Evolutionary conservation across 371 early-diverging fungal genomes (phyloP).

Genomic region (Nosema granulosis): DNA sequence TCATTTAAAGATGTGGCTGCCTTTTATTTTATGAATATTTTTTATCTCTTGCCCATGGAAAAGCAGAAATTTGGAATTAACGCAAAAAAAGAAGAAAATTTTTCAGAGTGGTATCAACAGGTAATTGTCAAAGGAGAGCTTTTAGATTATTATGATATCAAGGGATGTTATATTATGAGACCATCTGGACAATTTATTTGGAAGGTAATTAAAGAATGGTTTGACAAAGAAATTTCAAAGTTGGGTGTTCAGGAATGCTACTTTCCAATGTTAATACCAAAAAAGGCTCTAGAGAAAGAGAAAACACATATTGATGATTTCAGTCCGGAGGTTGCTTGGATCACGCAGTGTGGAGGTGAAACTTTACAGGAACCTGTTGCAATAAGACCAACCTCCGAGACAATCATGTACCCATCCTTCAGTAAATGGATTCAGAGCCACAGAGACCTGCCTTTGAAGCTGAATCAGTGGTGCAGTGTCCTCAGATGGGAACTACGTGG

Average conservation of each 20-base stretch:
- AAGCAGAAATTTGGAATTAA: conserved; percentile 78
- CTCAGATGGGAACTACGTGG: conserved; percentile 99
- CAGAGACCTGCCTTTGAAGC: conserved; percentile 90
- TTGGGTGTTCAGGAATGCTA: conserved; percentile 92
- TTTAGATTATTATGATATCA: conserved; percentile 95
- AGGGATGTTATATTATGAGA: conserved; percentile 96
- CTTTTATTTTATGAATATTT: not conserved
- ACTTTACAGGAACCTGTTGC: conserved; percentile 93
- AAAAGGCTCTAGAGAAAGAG: conserved; percentile 81
- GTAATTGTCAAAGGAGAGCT: conserved; percentile 86
- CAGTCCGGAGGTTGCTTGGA: conserved; percentile 99
- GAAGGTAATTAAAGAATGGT: conserved; percentile 78
- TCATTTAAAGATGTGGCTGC: not conserved
- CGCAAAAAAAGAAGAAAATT: conserved; percentile 77
- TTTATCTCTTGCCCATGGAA: conserved; percentile 23
- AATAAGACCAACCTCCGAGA: conserved; percentile 97
- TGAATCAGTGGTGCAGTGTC: conserved; percentile 99
- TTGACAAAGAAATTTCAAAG: conserved; percentile 80
- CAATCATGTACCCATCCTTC: conserved; percentile 98
- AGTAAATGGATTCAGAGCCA: conserved; percentile 95
- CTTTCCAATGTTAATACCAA: conserved; percentile 98
- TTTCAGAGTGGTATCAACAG: conserved; percentile 67
- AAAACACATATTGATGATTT: conserved; percentile 98
- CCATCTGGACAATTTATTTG: conserved; percentile 93
- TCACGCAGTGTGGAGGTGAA: conserved; percentile 82